phyloP scores from a whole-genome alignment of 495 filamentous ascomycete species.

The Schizothecium vesticola region DNA sequence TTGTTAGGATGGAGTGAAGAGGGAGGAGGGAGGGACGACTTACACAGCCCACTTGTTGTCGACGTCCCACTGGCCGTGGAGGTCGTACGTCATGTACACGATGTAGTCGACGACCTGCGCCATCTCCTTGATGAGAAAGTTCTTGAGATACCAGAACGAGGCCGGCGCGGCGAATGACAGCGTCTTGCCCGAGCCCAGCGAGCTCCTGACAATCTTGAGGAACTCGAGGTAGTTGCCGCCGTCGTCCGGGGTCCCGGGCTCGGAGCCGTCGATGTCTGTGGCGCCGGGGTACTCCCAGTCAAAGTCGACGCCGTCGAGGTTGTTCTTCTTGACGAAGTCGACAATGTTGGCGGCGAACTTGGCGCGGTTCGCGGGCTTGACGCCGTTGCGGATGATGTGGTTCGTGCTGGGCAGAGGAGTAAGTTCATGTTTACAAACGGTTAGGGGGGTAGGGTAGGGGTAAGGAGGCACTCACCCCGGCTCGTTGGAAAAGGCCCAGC shows the following conservation, averaged over 20 bases:
- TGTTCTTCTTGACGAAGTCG: slow-evolving; percentile 19
- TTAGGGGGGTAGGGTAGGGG: not conserved
- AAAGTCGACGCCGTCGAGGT: slow-evolving; percentile 27
- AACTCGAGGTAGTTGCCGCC: slow-evolving; percentile 16
- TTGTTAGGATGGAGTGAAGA: not conserved
- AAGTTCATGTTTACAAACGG: not conserved
- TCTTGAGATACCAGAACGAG: slow-evolving; percentile 23
- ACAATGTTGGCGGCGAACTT: slow-evolving; percentile 22
- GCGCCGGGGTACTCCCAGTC: slow-evolving; percentile 36
- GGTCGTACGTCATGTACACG: slow-evolving; percentile 32
- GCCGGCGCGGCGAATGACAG: slow-evolving; percentile 28
- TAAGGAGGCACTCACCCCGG: slow-evolving; percentile 1
- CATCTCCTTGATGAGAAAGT: slow-evolving; percentile 21
- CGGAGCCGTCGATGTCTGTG: slow-evolving; percentile 27
- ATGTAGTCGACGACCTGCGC: slow-evolving; percentile 25
- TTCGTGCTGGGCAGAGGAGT: slow-evolving; percentile 9
- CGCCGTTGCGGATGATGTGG: slow-evolving; percentile 22
- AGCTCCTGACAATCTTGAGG: slow-evolving; percentile 12
- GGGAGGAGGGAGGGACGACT: not conserved
- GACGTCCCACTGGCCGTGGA: slow-evolving; percentile 19
- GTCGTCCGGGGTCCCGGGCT: slow-evolving; percentile 14
- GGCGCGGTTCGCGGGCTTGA: slow-evolving; percentile 16
- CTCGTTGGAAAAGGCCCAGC: slow-evolving; percentile 26
- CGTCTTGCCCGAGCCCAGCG: slow-evolving; percentile 16
- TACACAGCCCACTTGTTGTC: slow-evolving; percentile 8